These are phyloP conservation scores for Alloteropsis semialata DNA, from an alignment of 176 grass and related monocot genomes.

Conservation along the genomic window DNA sequence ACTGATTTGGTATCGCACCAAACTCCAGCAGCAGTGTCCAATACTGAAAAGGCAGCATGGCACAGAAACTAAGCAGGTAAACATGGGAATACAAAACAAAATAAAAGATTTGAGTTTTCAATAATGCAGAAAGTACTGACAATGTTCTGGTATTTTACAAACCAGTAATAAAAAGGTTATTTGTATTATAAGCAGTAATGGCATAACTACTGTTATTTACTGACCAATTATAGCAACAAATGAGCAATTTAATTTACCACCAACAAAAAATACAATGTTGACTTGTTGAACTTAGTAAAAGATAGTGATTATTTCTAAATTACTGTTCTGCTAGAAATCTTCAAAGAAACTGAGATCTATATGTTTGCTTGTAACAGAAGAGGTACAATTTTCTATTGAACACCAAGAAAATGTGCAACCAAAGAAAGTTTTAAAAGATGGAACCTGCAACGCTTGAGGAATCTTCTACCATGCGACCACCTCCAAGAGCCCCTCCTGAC, in stretches of 20 bases:
- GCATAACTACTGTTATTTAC: background rate
- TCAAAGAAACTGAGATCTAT: constrained; percentile 3
- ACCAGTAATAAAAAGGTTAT: background rate
- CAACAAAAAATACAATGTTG: background rate
- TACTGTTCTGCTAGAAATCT: background rate
- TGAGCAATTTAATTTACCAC: background rate
- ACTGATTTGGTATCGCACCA: constrained; percentile 98
- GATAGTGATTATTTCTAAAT: constrained; percentile 6
- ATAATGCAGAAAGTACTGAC: constrained; percentile 9
- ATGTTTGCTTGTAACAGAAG: background rate
- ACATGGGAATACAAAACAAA: background rate
- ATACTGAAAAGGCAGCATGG: constrained; percentile 55
- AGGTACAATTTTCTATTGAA: background rate
- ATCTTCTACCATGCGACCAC: constrained; percentile 97
- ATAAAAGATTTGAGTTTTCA: background rate
- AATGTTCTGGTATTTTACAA: constrained; percentile 1
- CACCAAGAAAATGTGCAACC: background rate
- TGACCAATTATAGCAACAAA: constrained; percentile 8
- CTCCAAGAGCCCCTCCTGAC: constrained; percentile 98
- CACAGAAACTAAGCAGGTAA: background rate
- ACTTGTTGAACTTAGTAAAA: constrained; percentile 1
- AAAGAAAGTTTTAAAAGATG: constrained; percentile 11
- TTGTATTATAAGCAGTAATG: background rate
- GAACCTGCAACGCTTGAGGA: constrained; percentile 93
- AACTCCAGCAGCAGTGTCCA: constrained; percentile 97